Conservation (phyloP, 441 rosid species). For the Breynia disticha region DNA sequence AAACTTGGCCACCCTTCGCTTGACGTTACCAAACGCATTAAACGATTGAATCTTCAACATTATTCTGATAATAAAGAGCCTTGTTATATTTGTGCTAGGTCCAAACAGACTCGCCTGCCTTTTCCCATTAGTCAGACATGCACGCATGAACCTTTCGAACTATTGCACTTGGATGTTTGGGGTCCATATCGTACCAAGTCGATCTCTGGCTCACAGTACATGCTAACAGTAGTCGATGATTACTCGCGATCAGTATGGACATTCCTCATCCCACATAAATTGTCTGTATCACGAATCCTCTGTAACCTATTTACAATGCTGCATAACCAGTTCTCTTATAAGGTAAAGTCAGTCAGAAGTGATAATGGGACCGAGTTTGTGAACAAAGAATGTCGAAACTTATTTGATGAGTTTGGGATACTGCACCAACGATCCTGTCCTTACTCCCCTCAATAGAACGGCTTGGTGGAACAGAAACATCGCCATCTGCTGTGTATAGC, state of each 20-base stretch:
- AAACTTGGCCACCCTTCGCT: too few relatives aligned
- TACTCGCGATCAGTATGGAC: background rate
- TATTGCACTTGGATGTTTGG: constrained; percentile 1
- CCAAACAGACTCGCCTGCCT: too few relatives aligned
- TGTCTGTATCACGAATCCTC: background rate
- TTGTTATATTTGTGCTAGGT: too few relatives aligned
- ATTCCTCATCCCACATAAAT: background rate
- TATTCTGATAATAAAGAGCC: too few relatives aligned
- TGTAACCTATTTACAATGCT: background rate
- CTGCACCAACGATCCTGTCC: background rate
- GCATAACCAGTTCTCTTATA: background rate
- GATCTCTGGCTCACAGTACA: background rate
- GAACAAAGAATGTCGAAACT: background rate
- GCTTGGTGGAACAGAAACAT: too few relatives aligned
- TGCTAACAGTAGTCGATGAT: background rate
- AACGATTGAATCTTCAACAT: too few relatives aligned
- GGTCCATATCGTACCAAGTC: background rate
- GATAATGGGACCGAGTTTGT: background rate
- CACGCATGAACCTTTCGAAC: too few relatives aligned
- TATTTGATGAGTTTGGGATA: background rate
- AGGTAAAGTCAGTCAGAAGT: background rate
- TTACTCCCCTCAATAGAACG: background rate
- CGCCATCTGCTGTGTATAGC: background rate
- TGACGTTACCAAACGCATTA: too few relatives aligned
- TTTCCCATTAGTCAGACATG: too few relatives aligned